A percentile compares a stretch with the other conserved stretches of the same genome.
Conservation (phyloP, 108 stramenopile species). For the Nannochloropsis gaditana region DNA sequence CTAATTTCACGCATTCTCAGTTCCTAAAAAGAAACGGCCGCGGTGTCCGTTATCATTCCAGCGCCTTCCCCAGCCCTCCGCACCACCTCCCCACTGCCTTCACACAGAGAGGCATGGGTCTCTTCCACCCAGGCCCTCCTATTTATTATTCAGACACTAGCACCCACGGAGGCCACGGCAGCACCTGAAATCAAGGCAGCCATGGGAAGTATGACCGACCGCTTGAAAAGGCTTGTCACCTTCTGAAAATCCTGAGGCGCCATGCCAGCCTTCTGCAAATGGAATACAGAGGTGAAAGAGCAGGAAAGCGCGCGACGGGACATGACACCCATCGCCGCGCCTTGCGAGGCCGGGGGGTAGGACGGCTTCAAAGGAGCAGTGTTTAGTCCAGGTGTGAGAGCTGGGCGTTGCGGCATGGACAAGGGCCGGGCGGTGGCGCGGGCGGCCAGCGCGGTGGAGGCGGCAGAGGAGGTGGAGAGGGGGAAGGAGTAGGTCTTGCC, state of each 20-base stretch:
- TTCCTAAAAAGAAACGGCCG: too few relatives aligned
- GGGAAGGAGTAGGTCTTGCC: slow-evolving; percentile 30
- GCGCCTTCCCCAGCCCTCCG: too few relatives aligned
- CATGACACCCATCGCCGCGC: neutral
- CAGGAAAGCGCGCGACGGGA: slow-evolving; percentile 10
- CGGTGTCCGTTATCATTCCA: too few relatives aligned
- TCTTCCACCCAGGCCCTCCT: too few relatives aligned
- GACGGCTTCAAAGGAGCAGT: neutral
- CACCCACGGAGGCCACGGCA: neutral
- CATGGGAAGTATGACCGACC: neutral
- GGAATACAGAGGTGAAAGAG: neutral
- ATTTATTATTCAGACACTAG: neutral
- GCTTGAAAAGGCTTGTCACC: neutral
- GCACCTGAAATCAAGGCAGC: neutral
- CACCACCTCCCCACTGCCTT: too few relatives aligned
- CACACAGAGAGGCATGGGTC: too few relatives aligned
- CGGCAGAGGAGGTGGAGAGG: neutral
- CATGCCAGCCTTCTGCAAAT: slow-evolving; percentile 19
- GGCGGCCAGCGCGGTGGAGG: slow-evolving; percentile 6
- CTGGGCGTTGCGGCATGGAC: too few relatives aligned
- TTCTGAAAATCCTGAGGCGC: slow-evolving; percentile 12
- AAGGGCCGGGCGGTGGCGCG: neutral
- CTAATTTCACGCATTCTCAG: too few relatives aligned
- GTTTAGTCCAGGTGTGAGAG: neutral
- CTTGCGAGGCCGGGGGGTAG: neutral